Conservation (phyloP, 73 alveolate genomes). For the Blepharisma japonicum region DNA sequence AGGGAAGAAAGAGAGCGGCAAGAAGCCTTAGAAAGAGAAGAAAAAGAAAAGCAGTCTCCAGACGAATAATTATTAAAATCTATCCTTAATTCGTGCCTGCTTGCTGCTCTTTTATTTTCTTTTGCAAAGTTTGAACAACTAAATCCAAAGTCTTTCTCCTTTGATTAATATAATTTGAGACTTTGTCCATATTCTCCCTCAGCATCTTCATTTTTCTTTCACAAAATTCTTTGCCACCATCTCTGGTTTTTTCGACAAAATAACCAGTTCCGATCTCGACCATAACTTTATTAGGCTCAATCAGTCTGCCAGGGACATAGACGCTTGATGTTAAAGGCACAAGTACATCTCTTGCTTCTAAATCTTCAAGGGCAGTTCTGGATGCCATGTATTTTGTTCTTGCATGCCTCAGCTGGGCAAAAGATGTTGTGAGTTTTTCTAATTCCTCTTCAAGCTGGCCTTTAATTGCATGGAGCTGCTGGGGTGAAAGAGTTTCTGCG, state of each 20-base stretch:
- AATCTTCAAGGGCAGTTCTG: constrained; percentile 49
- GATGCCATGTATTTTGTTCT: constrained; percentile 69
- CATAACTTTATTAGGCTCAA: constrained; percentile 59
- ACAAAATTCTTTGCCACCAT: constrained; percentile 71
- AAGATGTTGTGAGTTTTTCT: constrained; percentile 55
- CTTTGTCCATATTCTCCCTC: constrained; percentile 61
- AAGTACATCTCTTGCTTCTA: constrained; percentile 72
- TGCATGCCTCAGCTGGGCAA: constrained; percentile 61
- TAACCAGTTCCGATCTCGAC: constrained; percentile 89
- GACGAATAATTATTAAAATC: no score
- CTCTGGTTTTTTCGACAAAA: constrained; percentile 67
- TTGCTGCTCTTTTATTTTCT: constrained; percentile 9
- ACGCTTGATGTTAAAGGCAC: constrained; percentile 81
- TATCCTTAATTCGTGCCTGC: not conserved
- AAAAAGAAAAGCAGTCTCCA: no score
- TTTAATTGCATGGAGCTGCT: constrained; percentile 59
- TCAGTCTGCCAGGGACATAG: constrained; percentile 78
- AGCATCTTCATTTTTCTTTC: constrained; percentile 70
- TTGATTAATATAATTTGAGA: constrained; percentile 60
- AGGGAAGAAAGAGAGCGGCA: not conserved
- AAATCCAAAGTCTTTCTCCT: constrained; percentile 8
- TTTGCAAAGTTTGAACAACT: not conserved
- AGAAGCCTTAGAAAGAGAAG: no score
- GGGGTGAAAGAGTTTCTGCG: constrained; percentile 39
- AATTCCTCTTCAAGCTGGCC: constrained; percentile 72